Conservation (phyloP, 2,329 filamentous ascomycete genomes). For the Colletotrichum lupini region DNA sequence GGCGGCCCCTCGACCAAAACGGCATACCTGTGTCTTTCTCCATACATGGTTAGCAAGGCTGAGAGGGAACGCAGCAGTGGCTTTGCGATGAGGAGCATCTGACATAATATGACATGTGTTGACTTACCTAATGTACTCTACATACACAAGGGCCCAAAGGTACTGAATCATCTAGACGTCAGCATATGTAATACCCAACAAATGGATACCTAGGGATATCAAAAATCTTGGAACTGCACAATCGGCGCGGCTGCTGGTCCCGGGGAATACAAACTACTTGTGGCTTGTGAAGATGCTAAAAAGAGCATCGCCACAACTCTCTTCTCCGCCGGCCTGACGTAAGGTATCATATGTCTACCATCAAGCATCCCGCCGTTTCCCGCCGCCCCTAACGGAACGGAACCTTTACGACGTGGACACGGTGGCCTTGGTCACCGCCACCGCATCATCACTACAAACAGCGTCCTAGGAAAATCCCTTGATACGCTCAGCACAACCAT, state of each 20-base stretch:
- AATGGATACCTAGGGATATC: no score
- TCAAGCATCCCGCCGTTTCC: conserved; percentile 1
- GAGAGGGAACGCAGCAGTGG: not conserved
- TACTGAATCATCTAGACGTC: conserved; percentile 1
- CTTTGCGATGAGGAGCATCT: not conserved
- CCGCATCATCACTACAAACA: not conserved
- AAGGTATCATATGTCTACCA: not conserved
- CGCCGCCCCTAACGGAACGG: not conserved
- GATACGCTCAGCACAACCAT: not conserved
- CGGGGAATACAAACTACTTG: not conserved
- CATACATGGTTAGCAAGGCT: not conserved
- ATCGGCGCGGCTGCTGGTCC: not conserved
- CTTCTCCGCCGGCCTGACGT: not conserved
- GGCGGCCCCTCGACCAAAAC: not conserved
- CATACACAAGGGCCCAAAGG: not conserved
- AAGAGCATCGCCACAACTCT: not conserved
- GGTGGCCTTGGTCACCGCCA: conserved; percentile 30
- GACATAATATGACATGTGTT: not conserved
- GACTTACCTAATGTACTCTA: not conserved
- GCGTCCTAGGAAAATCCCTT: conserved; percentile 1
- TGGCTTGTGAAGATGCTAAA: conserved; percentile 23
- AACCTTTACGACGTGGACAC: conserved; percentile 25
- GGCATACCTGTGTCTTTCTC: not conserved
- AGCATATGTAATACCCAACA: not conserved
- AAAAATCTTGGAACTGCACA: not conserved